phyloP scores from a whole-genome alignment of 352 stramenopile genomes.

The Stephanocyclus meneghinianus region DNA sequence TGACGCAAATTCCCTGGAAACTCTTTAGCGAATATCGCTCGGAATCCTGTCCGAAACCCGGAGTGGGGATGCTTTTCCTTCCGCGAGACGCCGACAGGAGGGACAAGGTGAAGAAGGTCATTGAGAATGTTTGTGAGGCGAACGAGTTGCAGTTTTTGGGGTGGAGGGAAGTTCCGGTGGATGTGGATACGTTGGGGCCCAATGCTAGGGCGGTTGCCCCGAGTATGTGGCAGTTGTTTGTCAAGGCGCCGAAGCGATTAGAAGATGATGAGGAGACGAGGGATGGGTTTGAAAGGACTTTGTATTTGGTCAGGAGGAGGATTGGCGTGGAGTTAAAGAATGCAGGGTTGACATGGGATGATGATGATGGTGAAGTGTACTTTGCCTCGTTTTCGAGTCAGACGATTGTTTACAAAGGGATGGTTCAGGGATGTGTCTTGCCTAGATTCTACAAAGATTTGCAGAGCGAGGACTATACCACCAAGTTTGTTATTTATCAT shows the following conservation, averaged over 20 bases:
- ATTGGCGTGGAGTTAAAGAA: conserved; percentile 81
- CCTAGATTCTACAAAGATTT: conserved; percentile 87
- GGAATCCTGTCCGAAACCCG: conserved; percentile 70
- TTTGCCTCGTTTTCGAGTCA: conserved; percentile 90
- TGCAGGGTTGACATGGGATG: conserved; percentile 64
- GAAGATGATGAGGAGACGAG: conserved; percentile 69
- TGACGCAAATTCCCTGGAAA: conserved; percentile 88
- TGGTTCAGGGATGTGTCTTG: conserved; percentile 87
- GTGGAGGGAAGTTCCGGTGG: conserved; percentile 91
- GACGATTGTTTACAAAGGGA: conserved; percentile 97
- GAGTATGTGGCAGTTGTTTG: conserved; percentile 93
- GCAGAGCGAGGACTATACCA: conserved; percentile 86
- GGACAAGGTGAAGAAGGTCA: conserved; percentile 83
- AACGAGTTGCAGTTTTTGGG: conserved; percentile 91
- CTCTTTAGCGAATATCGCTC: conserved; percentile 77
- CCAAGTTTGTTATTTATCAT: conserved; percentile 94
- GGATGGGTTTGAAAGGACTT: conserved; percentile 92
- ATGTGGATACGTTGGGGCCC: conserved; percentile 86
- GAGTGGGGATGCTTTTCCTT: conserved; percentile 86
- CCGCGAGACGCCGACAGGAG: conserved; percentile 71
- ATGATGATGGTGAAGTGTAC: conserved; percentile 85
- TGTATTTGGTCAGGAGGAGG: conserved; percentile 84
- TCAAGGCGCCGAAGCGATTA: conserved; percentile 79
- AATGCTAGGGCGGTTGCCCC: conserved; percentile 87
- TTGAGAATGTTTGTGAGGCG: conserved; percentile 87